Evolutionary conservation across 768 basidiomycete genomes (phyloP), one percentile per base, ranked within the genome.

Genomic region (Myochromella boudieri): DNA sequence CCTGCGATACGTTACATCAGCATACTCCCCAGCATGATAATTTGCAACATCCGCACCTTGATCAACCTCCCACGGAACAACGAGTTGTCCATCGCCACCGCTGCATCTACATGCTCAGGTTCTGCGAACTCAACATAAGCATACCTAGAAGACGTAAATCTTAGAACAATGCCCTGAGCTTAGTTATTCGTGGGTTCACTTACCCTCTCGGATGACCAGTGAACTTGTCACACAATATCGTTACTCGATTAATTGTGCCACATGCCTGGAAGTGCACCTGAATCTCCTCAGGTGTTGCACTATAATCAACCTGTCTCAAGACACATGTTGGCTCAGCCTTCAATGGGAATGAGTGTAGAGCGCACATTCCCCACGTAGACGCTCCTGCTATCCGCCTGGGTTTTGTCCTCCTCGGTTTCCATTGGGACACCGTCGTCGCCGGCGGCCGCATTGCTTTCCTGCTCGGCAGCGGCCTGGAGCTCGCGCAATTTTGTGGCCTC

Each of bases 91-190:
- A 99, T 79, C 11, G 94, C 85, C 53, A 97, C 61, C 10, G 95
- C 94, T 50, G 92, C 86, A 59, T 91, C 87, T 53, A 98, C 87
- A 55, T 91, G 85, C 48, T 90, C 85, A 29, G 94, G 78, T 60
- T 97, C 94, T 58, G 97, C 85, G 66, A 99, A 99, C 67, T 99
- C 97, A 34, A 99, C 95, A 72, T 99, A 99, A 43, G 95, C 95
- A 71, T 89, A 99, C 41, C 95, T 97, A 57, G 21, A n/a, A n/a
- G n/a, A 3, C 38, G 33, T n/a, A 10, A 27, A 7, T 25, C 9
- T 12, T 3, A 15, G 24, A 33, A 46, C 7, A 38, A 39, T 44
- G 38, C 14, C 10, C 11, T 18, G 48, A 12, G 17, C 47, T 45
- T 24, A 48, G 34, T 32, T 42, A 50, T 47, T 37, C 52, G n/a